Percentiles rank a stretch among this genome's conserved stretches.
phyloP scores from a whole-genome alignment of 2,329 filamentous ascomycete species.

The Gnomoniopsis smithogilvyi region DNA sequence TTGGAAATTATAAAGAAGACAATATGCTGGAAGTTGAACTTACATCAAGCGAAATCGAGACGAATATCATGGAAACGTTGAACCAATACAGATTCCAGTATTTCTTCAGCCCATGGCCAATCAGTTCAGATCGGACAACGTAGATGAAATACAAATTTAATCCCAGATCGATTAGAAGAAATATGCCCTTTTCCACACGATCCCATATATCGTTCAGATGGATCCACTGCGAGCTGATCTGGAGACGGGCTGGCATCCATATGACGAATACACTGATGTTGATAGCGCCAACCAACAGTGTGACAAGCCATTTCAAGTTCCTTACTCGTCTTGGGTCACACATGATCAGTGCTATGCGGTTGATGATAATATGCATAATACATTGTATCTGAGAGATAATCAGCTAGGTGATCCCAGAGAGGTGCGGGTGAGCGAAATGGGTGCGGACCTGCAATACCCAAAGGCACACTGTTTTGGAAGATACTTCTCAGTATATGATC shows the following conservation, averaged over 20 bases:
- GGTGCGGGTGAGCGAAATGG: too few species aligned
- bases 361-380: constrained; percentile 49
- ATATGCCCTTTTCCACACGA: constrained; percentile 44
- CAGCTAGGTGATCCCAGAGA: background rate
- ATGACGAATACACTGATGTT: constrained; percentile 48
- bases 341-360: constrained; percentile 43
- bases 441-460: constrained; percentile 27
- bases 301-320: constrained; percentile 37
- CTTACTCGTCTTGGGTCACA: constrained; percentile 32
- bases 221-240: constrained; percentile 34
- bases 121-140: constrained; percentile 39
- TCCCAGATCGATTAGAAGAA: constrained; percentile 39
- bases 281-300: constrained; percentile 38
- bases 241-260: constrained; percentile 48
- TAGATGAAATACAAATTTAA: constrained; percentile 47
- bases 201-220: constrained; percentile 47
- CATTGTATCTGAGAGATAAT: constrained; percentile 36
- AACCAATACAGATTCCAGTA: constrained; percentile 42
- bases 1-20: fast-evolving
- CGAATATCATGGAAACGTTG: constrained; percentile 42
- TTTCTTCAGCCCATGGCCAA: constrained; percentile 42
- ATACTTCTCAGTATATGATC: background rate
- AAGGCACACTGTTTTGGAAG: constrained; percentile 19
- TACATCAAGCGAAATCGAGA: constrained; percentile 42
- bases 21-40: constrained; percentile 5